Percentiles rank a stretch among this genome's conserved stretches.
Conservation (phyloP, 139 green algal genomes). For the Choricystis sp. region DNA sequence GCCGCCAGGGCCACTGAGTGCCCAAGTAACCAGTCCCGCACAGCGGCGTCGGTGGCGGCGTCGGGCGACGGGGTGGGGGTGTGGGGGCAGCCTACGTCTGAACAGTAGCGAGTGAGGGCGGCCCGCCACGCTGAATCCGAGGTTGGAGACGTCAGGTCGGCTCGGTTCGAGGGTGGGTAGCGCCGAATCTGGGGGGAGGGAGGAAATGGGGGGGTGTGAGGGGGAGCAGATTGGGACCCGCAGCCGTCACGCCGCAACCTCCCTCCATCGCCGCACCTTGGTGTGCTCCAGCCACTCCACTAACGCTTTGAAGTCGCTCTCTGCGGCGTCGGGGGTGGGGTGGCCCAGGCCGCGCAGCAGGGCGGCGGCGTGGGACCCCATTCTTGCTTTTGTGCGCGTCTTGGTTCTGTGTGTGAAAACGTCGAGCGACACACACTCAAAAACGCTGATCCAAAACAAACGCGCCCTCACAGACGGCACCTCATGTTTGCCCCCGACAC, state of each 20-base stretch:
- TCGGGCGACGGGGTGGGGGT: background rate
- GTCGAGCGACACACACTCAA: no score
- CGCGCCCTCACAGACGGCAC: no score
- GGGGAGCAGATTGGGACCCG: no score
- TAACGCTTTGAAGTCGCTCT: background rate
- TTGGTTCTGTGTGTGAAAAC: background rate
- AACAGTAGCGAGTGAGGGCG: background rate
- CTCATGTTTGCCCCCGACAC: no score
- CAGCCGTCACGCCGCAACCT: no score
- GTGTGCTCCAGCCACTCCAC: background rate
- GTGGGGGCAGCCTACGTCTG: background rate
- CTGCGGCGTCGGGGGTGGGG: background rate
- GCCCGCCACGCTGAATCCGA: background rate
- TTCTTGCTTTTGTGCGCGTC: background rate
- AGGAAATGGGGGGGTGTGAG: no score
- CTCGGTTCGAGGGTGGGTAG: background rate
- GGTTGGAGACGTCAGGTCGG: background rate
- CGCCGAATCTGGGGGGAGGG: background rate
- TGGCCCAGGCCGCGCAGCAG: background rate
- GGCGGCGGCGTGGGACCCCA: background rate
- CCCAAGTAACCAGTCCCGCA: background rate
- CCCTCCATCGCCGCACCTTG: no score
- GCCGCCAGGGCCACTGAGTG: background rate
- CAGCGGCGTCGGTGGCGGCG: no score
- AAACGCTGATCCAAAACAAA: no score